Conservation (phyloP, 2,329 filamentous ascomycete genomes). For the Colletotrichum endophyticum region DNA sequence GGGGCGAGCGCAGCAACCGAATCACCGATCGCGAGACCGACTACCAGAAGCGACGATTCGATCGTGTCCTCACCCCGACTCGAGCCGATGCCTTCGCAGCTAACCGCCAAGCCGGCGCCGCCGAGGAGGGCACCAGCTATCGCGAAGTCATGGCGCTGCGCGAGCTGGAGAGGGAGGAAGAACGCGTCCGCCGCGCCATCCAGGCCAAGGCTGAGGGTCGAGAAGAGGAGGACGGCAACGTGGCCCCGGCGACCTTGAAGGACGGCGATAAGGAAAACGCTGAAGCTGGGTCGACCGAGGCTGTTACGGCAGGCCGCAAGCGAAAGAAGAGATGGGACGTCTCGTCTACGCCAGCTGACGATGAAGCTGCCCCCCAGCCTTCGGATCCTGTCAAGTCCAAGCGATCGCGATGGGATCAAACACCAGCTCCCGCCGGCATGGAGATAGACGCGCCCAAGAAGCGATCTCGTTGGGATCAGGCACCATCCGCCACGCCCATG, state of each 20-base stretch:
- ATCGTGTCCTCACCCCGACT: slow-evolving; percentile 85
- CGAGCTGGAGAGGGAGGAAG: slow-evolving; percentile 92
- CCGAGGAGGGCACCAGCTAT: slow-evolving; percentile 80
- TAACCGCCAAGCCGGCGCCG: slow-evolving; percentile 70
- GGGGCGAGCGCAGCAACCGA: slow-evolving; percentile 84
- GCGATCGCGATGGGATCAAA: slow-evolving; percentile 87
- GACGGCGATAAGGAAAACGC: slow-evolving; percentile 75
- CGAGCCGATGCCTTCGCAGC: slow-evolving; percentile 85
- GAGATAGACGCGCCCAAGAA: slow-evolving; percentile 68
- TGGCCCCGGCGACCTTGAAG: slow-evolving; percentile 76
- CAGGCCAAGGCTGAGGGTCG: slow-evolving; percentile 71
- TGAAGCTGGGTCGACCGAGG: slow-evolving; percentile 71
- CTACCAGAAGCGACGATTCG: slow-evolving; percentile 94
- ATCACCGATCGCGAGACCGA: slow-evolving; percentile 95
- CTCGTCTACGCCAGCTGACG: slow-evolving; percentile 58
- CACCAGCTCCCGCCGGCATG: slow-evolving; percentile 62
- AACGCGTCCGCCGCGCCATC: slow-evolving; percentile 81
- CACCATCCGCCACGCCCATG: slow-evolving; percentile 79
- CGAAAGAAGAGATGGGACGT: slow-evolving; percentile 97
- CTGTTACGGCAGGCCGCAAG: slow-evolving; percentile 70
- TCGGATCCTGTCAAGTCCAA: slow-evolving; percentile 67
- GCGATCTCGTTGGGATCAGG: slow-evolving; percentile 91
- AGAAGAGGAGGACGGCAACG: slow-evolving; percentile 59
- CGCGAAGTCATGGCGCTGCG: slow-evolving; percentile 89
- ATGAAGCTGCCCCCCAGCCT: slow-evolving; percentile 53